A percentile compares a stretch with the other conserved stretches of the same genome.
phyloP scores from a whole-genome alignment of 1,139 yeast species.

The Geotrichum phurueaensis region DNA sequence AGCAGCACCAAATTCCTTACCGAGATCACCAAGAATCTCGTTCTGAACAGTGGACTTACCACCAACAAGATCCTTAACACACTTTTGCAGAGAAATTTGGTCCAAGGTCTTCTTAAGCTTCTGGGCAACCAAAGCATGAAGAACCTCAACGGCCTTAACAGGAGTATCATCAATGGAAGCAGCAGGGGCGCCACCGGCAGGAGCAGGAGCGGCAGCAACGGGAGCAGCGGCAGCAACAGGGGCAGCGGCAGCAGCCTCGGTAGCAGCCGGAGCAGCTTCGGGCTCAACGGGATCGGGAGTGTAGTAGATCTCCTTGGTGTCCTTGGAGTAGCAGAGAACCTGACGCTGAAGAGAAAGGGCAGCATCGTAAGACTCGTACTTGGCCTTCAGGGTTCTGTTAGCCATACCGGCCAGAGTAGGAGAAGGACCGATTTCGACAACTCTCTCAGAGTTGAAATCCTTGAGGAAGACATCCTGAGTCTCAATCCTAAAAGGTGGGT shows the following conservation, averaged over 20 bases:
- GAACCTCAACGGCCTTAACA: conserved; percentile 70
- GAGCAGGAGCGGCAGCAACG: conserved; percentile 49
- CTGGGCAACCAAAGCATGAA: conserved; percentile 90
- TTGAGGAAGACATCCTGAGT: conserved; percentile 96
- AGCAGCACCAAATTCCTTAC: conserved; percentile 94
- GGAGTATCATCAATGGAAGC: conserved; percentile 86
- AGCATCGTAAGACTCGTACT: conserved; percentile 95
- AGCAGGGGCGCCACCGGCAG: conserved; percentile 67
- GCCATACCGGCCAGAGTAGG: conserved; percentile 99
- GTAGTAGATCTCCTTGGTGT: conserved; percentile 92
- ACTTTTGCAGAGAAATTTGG: conserved; percentile 79
- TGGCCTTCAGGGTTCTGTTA: conserved; percentile 88
- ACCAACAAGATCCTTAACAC: conserved; percentile 93
- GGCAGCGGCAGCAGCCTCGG: conserved; percentile 39
- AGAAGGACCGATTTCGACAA: conserved; percentile 97
- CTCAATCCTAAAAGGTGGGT: conserved; percentile 50
- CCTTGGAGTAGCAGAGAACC: conserved; percentile 91
- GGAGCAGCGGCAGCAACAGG: conserved; percentile 37
- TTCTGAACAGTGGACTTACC: conserved; percentile 98
- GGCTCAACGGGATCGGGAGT: conserved; percentile 75
- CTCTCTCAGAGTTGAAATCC: conserved; percentile 91
- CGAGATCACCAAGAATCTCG: conserved; percentile 95
- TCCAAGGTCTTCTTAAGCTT: conserved; percentile 88
- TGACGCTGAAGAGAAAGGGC: conserved; percentile 95
- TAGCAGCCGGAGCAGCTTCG: conserved; percentile 34